These are phyloP conservation scores for Solanum tarapatanum DNA, from an alignment of 257 asterid genomes.

Conservation along the genomic window DNA sequence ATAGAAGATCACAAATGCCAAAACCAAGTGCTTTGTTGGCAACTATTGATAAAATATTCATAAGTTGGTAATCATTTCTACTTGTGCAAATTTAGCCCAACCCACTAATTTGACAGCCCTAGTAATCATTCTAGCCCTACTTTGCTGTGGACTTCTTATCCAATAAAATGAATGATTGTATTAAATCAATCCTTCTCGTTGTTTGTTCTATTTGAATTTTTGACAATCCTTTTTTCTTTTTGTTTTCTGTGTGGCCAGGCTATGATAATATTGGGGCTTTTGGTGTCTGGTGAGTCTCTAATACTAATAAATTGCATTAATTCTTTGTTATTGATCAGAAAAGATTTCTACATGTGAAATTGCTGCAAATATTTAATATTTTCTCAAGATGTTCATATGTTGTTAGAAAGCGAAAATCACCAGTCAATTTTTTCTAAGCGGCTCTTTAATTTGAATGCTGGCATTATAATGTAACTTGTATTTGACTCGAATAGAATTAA, in stretches of 20 bases:
- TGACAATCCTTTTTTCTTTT: conserved; percentile 11
- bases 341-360: background rate
- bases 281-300: conserved; percentile 67
- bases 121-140: background rate
- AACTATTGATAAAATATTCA: background rate
- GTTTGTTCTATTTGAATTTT: background rate
- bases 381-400: background rate
- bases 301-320: background rate
- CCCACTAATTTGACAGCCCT: background rate
- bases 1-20: background rate
- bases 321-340: background rate
- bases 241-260: conserved; percentile 41
- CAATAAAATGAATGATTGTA: background rate
- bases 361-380: background rate
- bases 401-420: background rate
- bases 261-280: conserved; percentile 49
- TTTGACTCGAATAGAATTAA: background rate
- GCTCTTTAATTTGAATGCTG: background rate
- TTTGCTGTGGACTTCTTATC: background rate
- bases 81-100: background rate
- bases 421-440: background rate
- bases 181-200: background rate
- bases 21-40: background rate
- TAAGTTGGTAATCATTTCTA: background rate
- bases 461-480: background rate